phyloP scores from a whole-genome alignment of 371 early-diverging fungal genomes.

The Blastocladiella emersonii region DNA sequence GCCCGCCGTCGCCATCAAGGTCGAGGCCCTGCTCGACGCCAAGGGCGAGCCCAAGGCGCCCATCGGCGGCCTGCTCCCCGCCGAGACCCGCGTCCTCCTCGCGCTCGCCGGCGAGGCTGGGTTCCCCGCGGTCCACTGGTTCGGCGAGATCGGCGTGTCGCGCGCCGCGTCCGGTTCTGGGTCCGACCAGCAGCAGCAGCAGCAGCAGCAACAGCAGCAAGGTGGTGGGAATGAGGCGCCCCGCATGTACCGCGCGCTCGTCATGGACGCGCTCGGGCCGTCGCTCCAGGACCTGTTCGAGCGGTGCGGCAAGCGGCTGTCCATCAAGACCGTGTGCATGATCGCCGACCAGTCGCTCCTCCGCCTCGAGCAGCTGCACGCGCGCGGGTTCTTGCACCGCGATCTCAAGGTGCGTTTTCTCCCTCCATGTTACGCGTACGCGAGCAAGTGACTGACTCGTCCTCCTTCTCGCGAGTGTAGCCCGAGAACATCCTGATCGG shows the following conservation, averaged over 20 bases:
- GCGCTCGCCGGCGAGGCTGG: background rate
- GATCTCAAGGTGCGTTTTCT: slow-evolving; percentile 19
- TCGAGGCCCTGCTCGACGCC: background rate
- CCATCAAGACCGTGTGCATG: slow-evolving; percentile 25
- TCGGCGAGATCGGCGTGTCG: background rate
- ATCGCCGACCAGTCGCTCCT: slow-evolving; percentile 21
- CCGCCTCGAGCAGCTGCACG: slow-evolving; percentile 20
- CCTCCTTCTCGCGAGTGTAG: background rate
- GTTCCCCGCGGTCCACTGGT: background rate
- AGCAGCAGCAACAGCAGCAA: background rate
- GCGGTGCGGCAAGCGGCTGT: slow-evolving; percentile 16
- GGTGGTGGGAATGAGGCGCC: background rate
- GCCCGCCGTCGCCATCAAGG: background rate
- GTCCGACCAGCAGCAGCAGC: background rate
- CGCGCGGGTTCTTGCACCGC: slow-evolving; percentile 23
- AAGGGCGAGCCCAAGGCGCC: background rate
- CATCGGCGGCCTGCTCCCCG: background rate
- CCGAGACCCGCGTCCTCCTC: background rate
- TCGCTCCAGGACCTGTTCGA: slow-evolving; percentile 26
- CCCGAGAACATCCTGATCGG: slow-evolving; percentile 33
- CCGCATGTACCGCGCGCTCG: slow-evolving; percentile 2
- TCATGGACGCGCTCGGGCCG: slow-evolving; percentile 31
- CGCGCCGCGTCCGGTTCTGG: background rate
- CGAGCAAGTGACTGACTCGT: background rate
- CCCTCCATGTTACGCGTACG: background rate